These are phyloP conservation scores for Pseudogymnoascus sp. DNA, from an alignment of 2,329 filamentous ascomycete genomes.

Conservation along the genomic window DNA sequence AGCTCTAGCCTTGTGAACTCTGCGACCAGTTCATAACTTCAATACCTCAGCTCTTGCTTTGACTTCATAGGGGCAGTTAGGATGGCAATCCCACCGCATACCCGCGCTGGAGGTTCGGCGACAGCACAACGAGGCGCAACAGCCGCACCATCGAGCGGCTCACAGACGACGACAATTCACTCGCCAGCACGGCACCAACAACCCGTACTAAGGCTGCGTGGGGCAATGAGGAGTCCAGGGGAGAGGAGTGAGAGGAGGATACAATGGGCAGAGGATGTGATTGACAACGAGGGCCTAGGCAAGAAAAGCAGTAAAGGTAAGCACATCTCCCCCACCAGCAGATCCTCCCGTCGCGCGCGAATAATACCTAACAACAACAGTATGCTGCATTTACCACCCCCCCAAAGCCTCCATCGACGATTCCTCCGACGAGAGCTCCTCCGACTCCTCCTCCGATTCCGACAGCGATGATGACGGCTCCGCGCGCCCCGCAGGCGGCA, in stretches of 20 bases:
- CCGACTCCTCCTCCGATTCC: conserved; percentile 43
- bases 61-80: neutral
- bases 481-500: conserved; percentile 31
- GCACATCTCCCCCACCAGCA: conserved; percentile 12
- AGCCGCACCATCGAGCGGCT: neutral
- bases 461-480: conserved; percentile 46
- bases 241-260: conserved; percentile 54
- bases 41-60: neutral
- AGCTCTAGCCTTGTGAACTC: neutral
- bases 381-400: conserved; percentile 98
- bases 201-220: conserved; percentile 25
- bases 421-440: conserved; percentile 57
- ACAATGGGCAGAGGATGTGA: conserved; percentile 84
- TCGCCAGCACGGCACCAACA: conserved; percentile 11
- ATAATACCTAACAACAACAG: conserved; percentile 37
- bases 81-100: neutral
- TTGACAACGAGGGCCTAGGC: conserved; percentile 92
- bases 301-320: conserved; percentile 91
- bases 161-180: neutral
- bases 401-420: conserved; percentile 76
- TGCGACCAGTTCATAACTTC: neutral
- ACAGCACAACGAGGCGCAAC: neutral
- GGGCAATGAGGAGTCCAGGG: conserved; percentile 17
- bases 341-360: neutral
- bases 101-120: neutral